phyloP scores from a whole-genome alignment of 2,329 filamentous ascomycete genomes.

The Beauveria sp. region DNA sequence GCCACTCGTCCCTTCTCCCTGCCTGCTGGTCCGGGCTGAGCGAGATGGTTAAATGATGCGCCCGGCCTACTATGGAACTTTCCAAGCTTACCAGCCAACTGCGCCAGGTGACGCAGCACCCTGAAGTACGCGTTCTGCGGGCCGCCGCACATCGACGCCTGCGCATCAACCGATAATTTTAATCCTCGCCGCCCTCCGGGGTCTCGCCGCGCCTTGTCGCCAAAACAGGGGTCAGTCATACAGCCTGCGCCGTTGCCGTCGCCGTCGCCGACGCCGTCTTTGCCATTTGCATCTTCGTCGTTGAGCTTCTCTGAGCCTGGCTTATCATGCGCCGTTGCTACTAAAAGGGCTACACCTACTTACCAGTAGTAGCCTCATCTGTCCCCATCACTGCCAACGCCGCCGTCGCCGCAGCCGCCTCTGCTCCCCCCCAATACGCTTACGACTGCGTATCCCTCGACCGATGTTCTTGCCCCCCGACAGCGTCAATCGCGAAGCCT shows the following conservation, averaged over 20 bases:
- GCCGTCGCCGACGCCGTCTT: conserved; percentile 10
- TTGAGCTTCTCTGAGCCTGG: neutral
- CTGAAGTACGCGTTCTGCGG: conserved; percentile 1
- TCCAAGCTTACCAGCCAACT: neutral
- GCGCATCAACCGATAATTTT: conserved; percentile 3
- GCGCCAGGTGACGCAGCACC: conserved; percentile 1
- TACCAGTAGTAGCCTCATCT: neutral
- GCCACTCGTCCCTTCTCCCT: neutral
- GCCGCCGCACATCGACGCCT: conserved; percentile 8
- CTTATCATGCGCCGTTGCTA: neutral
- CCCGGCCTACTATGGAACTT: neutral
- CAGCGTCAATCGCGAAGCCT: conserved; percentile 35
- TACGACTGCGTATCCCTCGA: conserved; percentile 5
- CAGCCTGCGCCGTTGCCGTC: neutral
- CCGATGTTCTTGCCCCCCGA: conserved; percentile 18
- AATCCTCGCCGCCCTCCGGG: conserved; percentile 14
- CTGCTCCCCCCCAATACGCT: conserved; percentile 12
- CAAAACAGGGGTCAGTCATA: conserved; percentile 11
- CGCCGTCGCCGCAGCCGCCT: conserved; percentile 4
- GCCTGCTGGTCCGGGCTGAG: neutral
- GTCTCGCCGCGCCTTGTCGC: conserved; percentile 18
- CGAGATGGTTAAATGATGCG: neutral
- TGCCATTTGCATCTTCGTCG: conserved; percentile 9
- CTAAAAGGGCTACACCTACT: neutral
- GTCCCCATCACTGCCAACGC: neutral